Base-by-base conservation (phyloP, 768 basidiomycete species). In the Kwoniella botswanensis region DNA sequence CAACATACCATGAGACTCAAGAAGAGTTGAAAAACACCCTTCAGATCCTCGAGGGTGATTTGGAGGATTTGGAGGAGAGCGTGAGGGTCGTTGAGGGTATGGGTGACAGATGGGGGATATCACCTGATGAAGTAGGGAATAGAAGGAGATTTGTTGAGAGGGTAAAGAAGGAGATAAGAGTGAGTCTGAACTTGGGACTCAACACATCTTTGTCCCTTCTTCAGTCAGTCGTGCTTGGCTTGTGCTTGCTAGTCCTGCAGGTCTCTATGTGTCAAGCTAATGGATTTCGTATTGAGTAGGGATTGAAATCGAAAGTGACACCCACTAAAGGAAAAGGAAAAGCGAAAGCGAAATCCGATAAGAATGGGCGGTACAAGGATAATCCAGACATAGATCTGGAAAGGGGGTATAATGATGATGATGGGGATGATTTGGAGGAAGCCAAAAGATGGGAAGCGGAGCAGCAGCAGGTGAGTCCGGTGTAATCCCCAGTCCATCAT, bases 21-120 rank as follows among this genome's bases (percentile, higher is more conserved):
- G 69, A 82, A 4, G 81, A 93, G 91, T 85, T 97, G 64, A 90
- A 89, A 82, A 90, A 89, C 0, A 91, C 91, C 1, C 87, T 98
- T 10, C 87, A 89, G 0, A 85, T 90, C 1, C 85, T 98, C 29
- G 92, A 94, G 79, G 91, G 91, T 0, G 95, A 98, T 84, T 81
- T 96, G 24, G 93, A 94, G 71, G 94, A 94, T 81, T 85, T 98
- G n/a, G 94, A 97, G 61, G 93, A 93, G 79, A 94, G 93, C 78
- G 94, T 98, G 55, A 90, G 89, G 82, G 92, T 94, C 53, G 92
- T 97, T 0, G 95, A 96, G 80, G 88, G 89, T 12, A 91, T 90
- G 0, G 94, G 92, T 44, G 90, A 93, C 26, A 88, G 92, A 84
- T 95, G 95, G 82, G 92, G 93, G 7, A 87, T 98, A 56, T 88